Conservation (phyloP, 192 early-diverging fungal genomes). For the Linnemannia zychae region DNA sequence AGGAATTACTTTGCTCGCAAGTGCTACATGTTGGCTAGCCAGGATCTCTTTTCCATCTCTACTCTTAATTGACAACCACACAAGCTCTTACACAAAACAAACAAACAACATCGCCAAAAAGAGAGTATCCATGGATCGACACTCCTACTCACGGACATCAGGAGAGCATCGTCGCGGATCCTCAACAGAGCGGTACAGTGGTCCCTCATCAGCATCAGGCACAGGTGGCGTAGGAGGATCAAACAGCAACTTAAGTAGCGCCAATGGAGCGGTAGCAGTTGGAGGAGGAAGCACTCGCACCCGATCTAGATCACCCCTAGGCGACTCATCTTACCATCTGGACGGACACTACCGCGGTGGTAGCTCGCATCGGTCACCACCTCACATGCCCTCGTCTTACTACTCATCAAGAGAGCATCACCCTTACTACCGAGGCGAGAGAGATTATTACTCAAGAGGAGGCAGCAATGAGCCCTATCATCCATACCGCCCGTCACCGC, state of each 20-base stretch:
- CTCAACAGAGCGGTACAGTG: slow-evolving; percentile 39
- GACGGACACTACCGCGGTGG: slow-evolving; percentile 32
- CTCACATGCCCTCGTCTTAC: slow-evolving; percentile 41
- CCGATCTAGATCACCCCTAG: slow-evolving; percentile 48
- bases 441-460: slow-evolving; percentile 50
- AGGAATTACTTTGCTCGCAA: neutral
- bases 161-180: slow-evolving; percentile 42
- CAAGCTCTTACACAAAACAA: neutral
- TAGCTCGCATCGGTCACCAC: slow-evolving; percentile 46
- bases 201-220: slow-evolving; percentile 15
- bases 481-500: slow-evolving; percentile 52
- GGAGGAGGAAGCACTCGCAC: neutral
- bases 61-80: neutral
- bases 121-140: slow-evolving; percentile 42
- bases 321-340: slow-evolving; percentile 41
- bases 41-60: too few species aligned
- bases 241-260: neutral
- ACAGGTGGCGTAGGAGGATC: neutral
- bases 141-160: slow-evolving; percentile 49
- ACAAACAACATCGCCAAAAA: neutral
- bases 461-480: slow-evolving; percentile 33
- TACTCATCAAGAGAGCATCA: slow-evolving; percentile 49
- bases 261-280: neutral
- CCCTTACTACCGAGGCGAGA: slow-evolving; percentile 42
- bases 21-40: too few species aligned